phyloP scores from a whole-genome alignment of 768 basidiomycete species.

The Leccinum subtestaceum region DNA sequence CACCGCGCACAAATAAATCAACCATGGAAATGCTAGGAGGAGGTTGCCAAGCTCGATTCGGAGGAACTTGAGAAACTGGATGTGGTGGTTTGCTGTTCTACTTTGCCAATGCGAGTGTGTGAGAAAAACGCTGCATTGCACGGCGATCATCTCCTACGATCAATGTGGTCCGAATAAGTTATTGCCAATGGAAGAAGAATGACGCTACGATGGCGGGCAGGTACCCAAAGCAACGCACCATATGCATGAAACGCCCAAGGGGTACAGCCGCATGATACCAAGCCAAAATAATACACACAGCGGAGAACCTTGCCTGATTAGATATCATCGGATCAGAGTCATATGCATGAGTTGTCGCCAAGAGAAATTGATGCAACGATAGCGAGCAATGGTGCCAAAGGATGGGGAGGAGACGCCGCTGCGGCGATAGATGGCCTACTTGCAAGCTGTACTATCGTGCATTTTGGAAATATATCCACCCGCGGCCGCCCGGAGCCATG shows the following conservation, averaged over 20 bases:
- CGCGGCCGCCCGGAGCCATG: too few relatives aligned
- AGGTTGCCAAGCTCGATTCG: background rate
- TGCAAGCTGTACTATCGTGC: too few relatives aligned
- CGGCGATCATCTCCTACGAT: background rate
- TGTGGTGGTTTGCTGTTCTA: background rate
- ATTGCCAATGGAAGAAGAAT: background rate
- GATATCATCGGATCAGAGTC: background rate
- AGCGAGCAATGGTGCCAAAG: background rate
- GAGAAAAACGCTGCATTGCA: background rate
- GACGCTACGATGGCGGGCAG: background rate
- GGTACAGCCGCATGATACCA: too few relatives aligned
- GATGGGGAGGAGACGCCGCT: too few relatives aligned
- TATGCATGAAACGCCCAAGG: background rate
- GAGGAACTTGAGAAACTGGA: background rate
- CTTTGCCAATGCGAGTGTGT: background rate
- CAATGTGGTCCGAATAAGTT: background rate
- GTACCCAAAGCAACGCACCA: background rate
- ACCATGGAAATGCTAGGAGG: background rate
- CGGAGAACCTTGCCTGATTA: too few relatives aligned
- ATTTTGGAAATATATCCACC: too few relatives aligned
- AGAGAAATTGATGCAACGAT: background rate
- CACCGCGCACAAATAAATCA: background rate
- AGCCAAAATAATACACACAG: too few relatives aligned
- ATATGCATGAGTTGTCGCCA: background rate
- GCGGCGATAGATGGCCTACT: too few relatives aligned